Percentiles rank a stretch among this genome's conserved stretches.
Conservation (phyloP, 2,329 filamentous ascomycete species). For the Xylariaceae sp. region DNA sequence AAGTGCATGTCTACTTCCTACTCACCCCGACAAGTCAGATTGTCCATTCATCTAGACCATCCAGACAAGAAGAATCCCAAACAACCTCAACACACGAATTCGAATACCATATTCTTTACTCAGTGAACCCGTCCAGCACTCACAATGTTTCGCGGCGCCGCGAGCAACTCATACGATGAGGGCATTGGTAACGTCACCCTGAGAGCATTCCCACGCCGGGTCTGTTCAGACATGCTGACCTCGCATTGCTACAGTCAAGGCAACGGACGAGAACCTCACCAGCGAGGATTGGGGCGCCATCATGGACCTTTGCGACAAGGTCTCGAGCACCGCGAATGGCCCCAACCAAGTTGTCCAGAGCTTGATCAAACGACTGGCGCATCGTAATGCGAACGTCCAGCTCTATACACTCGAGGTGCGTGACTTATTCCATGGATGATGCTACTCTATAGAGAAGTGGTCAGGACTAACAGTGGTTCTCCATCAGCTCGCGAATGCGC, state of each 20-base stretch:
- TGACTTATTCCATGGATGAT: not conserved
- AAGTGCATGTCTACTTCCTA: not conserved
- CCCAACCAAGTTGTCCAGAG: constrained; percentile 82
- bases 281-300: constrained; percentile 67
- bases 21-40: not conserved
- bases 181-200: constrained; percentile 44
- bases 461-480: not conserved
- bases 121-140: constrained; percentile 5
- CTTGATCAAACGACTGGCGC: constrained; percentile 85
- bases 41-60: not conserved
- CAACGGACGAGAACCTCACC: constrained; percentile 96
- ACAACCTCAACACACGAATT: not conserved
- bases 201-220: constrained; percentile 1
- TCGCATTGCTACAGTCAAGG: constrained; percentile 48
- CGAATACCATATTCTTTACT: not conserved
- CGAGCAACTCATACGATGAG: constrained; percentile 54
- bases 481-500: constrained; percentile 72
- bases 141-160: constrained; percentile 53
- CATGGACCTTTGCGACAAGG: constrained; percentile 59
- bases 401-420: constrained; percentile 82
- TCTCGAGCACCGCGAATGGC: constrained; percentile 48
- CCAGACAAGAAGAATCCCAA: not conserved
- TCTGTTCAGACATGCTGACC: constrained; percentile 14
- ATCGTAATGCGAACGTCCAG: constrained; percentile 93
- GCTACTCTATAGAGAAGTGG: not conserved